Evolutionary conservation across 2,329 filamentous ascomycete species (phyloP).

Genomic region (Fusarium falciforme): DNA sequence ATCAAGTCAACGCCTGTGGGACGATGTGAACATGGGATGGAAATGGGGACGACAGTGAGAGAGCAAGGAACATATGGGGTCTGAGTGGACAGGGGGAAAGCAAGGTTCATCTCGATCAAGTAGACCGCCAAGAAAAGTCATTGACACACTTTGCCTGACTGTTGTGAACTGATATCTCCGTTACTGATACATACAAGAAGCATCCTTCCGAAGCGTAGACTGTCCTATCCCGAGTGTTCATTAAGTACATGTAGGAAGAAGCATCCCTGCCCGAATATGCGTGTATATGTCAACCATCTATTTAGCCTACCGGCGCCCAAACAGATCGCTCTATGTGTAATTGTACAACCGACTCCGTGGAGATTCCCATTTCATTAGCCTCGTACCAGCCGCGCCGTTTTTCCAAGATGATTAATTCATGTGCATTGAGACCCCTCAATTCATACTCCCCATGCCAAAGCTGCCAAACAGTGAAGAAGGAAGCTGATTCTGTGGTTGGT

Average conservation of each 20-base stretch:
- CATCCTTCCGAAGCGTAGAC: not conserved
- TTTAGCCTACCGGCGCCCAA: constrained; percentile 28
- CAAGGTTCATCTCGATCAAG: not conserved
- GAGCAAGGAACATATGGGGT: not conserved
- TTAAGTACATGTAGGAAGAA: constrained; percentile 23
- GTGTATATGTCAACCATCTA: constrained; percentile 15
- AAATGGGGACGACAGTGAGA: not conserved
- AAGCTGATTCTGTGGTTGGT: constrained; percentile 43
- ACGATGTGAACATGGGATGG: not conserved
- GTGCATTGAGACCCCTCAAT: constrained; percentile 12
- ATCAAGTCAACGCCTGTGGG: not conserved
- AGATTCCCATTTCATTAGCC: constrained; percentile 27
- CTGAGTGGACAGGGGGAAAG: not conserved
- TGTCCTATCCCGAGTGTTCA: constrained; percentile 8
- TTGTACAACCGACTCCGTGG: constrained; percentile 38
- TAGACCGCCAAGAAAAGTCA: not conserved
- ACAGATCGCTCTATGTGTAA: constrained; percentile 30
- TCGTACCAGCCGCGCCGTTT: constrained; percentile 12
- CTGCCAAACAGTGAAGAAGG: constrained; percentile 48
- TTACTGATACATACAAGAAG: not conserved
- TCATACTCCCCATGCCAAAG: constrained; percentile 44
- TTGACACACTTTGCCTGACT: not conserved
- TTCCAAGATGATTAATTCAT: constrained; percentile 1
- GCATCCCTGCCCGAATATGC: not conserved
- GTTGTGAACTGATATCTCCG: not conserved